phyloP scores from a whole-genome alignment of 2,329 filamentous ascomycete species.

The Aspergillus glaucus region DNA sequence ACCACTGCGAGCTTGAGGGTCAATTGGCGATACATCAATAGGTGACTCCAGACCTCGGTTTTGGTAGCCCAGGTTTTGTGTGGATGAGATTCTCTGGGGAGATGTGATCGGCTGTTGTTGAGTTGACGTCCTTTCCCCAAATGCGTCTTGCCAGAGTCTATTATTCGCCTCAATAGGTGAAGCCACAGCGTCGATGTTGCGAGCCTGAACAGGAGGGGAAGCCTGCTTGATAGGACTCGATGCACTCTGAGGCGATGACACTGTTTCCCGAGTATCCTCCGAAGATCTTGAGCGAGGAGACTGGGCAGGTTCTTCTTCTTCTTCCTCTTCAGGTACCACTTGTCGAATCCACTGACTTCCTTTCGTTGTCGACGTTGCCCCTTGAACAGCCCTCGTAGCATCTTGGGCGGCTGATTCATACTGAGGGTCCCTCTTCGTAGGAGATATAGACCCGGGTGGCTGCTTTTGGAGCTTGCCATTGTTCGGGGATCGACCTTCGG shows the following conservation, averaged over 20 bases:
- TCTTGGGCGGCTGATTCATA: constrained; percentile 19
- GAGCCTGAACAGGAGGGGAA: constrained; percentile 13
- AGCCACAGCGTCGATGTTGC: constrained; percentile 9
- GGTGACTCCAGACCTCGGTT: constrained; percentile 62
- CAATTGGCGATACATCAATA: constrained; percentile 56
- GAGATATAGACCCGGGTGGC: constrained; percentile 40
- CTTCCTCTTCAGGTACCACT: constrained; percentile 25
- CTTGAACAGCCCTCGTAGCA: constrained; percentile 17
- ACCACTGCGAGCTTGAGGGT: constrained; percentile 31
- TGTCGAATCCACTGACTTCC: constrained; percentile 29
- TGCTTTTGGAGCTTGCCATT: constrained; percentile 68
- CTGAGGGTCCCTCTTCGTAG: constrained; percentile 37
- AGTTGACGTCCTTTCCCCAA: constrained; percentile 17
- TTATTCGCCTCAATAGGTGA: constrained; percentile 21
- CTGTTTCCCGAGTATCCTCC: constrained; percentile 13
- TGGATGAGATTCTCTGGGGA: constrained; percentile 21
- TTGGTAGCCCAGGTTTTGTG: constrained; percentile 16
- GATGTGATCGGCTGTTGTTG: constrained; percentile 12
- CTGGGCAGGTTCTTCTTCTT: constrained; percentile 16
- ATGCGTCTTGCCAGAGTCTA: constrained; percentile 11
- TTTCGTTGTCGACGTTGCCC: constrained; percentile 13
- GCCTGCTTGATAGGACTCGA: constrained; percentile 12
- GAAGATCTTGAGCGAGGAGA: constrained; percentile 12
- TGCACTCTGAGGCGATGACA: constrained; percentile 12
- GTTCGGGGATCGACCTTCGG: constrained; percentile 44